phyloP scores from a whole-genome alignment of 2,329 filamentous ascomycete genomes.

The Colletotrichum lini region DNA sequence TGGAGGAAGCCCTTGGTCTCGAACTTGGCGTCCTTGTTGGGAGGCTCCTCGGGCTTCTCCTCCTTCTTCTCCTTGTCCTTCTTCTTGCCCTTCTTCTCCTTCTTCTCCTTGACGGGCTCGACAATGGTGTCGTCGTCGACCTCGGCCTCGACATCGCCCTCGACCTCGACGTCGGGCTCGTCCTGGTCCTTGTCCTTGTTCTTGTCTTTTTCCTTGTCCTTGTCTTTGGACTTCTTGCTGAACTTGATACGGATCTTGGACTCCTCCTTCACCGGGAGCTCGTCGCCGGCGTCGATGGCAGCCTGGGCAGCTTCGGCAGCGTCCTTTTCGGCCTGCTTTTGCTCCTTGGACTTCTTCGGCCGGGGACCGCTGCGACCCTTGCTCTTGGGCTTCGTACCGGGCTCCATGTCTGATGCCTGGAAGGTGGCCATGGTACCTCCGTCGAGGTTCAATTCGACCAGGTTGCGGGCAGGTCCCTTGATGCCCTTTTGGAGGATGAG shows the following conservation, averaged over 20 bases:
- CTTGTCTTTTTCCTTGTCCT: constrained; percentile 59
- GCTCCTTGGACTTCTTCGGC: constrained; percentile 91
- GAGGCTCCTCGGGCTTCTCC: constrained; percentile 63
- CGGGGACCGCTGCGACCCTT: constrained; percentile 74
- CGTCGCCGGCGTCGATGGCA: constrained; percentile 83
- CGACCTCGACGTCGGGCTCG: constrained; percentile 54
- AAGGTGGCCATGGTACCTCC: constrained; percentile 90
- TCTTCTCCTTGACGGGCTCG: constrained; percentile 56
- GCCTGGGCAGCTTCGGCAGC: constrained; percentile 91
- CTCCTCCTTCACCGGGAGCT: constrained; percentile 74
- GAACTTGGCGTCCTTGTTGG: constrained; percentile 75
- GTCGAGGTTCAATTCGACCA: constrained; percentile 83
- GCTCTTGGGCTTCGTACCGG: constrained; percentile 61
- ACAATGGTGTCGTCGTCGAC: constrained; percentile 54
- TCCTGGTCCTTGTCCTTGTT: constrained; percentile 52
- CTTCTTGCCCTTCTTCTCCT: constrained; percentile 63
- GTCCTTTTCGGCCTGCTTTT: constrained; percentile 85
- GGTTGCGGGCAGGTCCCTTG: constrained; percentile 78
- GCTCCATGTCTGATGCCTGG: constrained; percentile 74
- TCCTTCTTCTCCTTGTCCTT: constrained; percentile 61
- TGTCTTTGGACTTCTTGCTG: constrained; percentile 64
- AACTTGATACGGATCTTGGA: constrained; percentile 76
- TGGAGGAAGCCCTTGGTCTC: constrained; percentile 95
- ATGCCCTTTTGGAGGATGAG: constrained; percentile 89
- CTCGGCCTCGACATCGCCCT: constrained; percentile 51